phyloP scores from a whole-genome alignment of 495 filamentous ascomycete species.

The Aspergillus haitiensis region DNA sequence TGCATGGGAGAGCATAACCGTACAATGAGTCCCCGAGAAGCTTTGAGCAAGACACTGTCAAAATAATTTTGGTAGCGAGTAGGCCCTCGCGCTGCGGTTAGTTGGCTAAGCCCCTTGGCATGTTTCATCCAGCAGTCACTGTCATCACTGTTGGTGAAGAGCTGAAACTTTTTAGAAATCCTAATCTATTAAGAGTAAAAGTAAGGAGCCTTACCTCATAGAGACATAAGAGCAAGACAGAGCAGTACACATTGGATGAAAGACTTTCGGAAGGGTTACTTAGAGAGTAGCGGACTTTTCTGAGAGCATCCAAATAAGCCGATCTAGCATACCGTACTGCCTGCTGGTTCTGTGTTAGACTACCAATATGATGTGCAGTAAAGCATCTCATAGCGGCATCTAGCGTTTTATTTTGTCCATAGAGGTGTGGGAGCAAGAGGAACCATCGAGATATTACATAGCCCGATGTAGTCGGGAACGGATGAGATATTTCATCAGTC shows the following conservation, averaged over 20 bases:
- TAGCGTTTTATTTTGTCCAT: conserved; percentile 32
- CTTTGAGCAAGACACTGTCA: conserved; percentile 32
- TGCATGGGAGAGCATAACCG: not conserved
- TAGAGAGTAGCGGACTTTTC: conserved; percentile 29
- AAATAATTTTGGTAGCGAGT: conserved; percentile 30
- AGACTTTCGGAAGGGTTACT: conserved; percentile 26
- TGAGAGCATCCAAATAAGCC: conserved; percentile 34
- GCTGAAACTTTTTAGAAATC: conserved; percentile 20
- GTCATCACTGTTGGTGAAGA: conserved; percentile 36
- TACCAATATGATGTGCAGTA: conserved; percentile 35
- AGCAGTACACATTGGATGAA: conserved; percentile 36
- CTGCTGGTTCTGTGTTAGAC: conserved; percentile 23
- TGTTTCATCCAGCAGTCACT: conserved; percentile 42
- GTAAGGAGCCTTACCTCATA: conserved; percentile 31
- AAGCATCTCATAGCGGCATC: conserved; percentile 37
- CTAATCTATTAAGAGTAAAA: not conserved
- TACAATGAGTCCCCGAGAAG: conserved; percentile 38
- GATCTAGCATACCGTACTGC: conserved; percentile 34
- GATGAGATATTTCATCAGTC: conserved; percentile 29
- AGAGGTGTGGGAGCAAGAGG: conserved; percentile 31
- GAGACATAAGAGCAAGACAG: conserved; percentile 36
- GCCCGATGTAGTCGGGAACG: conserved; percentile 19
- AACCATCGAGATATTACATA: conserved; percentile 33
- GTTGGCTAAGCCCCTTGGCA: conserved; percentile 35
- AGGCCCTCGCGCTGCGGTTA: conserved; percentile 31